phyloP scores from a whole-genome alignment of 1,284 basidiomycete genomes.

The Puccinia coronata region DNA sequence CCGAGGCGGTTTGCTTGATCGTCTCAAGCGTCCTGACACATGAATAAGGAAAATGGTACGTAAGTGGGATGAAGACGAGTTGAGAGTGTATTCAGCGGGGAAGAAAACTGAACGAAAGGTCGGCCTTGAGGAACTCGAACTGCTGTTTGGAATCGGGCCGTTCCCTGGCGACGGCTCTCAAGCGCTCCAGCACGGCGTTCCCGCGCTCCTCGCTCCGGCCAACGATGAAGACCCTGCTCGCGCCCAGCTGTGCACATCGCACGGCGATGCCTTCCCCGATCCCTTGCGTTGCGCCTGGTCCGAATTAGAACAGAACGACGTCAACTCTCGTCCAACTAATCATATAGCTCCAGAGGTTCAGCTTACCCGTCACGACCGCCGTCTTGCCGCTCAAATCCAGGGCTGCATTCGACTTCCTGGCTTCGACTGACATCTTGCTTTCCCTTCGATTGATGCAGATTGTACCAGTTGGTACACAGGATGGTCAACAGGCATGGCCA shows the following conservation, averaged over 20 bases:
- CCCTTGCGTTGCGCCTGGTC: slow-evolving; percentile 33
- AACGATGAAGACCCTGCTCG: slow-evolving; percentile 59
- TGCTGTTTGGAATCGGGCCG: slow-evolving; percentile 5
- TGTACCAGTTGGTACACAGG: not conserved
- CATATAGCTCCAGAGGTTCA: not conserved
- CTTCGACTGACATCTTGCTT: slow-evolving; percentile 50
- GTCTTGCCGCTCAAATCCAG: slow-evolving; percentile 53
- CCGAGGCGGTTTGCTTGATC: slow-evolving; percentile 28
- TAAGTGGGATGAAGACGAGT: not conserved
- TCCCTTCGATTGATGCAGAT: not conserved
- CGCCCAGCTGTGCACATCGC: slow-evolving; percentile 51
- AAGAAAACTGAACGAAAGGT: slow-evolving; percentile 46
- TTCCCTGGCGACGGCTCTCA: slow-evolving; percentile 47
- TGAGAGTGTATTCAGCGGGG: too few relatives aligned
- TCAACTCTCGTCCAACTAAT: too few relatives aligned
- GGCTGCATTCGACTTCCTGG: slow-evolving; percentile 51
- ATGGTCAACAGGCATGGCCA: not conserved
- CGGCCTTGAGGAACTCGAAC: slow-evolving; percentile 44
- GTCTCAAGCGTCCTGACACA: slow-evolving; percentile 31
- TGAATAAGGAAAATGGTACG: not conserved
- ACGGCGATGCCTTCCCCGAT: slow-evolving; percentile 25
- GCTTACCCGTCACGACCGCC: slow-evolving; percentile 54
- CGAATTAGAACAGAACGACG: slow-evolving; percentile 48
- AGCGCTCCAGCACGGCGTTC: slow-evolving; percentile 54
- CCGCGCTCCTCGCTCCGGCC: slow-evolving; percentile 57